A percentile compares a stretch with the other conserved stretches of the same genome.
phyloP scores from a whole-genome alignment of 2,329 filamentous ascomycete species.

The Xylaria sp. region DNA sequence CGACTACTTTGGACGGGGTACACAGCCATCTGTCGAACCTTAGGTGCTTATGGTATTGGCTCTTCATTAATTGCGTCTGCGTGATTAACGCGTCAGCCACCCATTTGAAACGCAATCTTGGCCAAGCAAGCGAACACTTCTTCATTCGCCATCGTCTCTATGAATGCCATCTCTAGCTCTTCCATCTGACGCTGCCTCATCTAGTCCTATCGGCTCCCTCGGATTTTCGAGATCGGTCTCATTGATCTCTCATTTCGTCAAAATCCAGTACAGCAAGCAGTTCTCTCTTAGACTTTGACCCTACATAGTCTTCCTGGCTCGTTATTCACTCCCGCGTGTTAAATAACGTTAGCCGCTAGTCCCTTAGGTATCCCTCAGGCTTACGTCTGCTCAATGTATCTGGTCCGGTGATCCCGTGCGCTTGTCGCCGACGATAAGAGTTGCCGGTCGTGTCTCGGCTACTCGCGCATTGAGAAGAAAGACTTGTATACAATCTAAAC shows the following conservation, averaged over 20 bases:
- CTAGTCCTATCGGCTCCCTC: conserved; percentile 3
- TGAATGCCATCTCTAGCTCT: conserved; percentile 28
- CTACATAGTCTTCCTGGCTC: conserved; percentile 2
- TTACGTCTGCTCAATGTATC: conserved; percentile 35
- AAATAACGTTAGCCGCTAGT: conserved; percentile 4
- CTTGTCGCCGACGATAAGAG: conserved; percentile 32
- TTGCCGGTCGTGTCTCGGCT: conserved; percentile 12
- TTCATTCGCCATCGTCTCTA: conserved; percentile 20
- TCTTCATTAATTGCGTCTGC: conserved; percentile 28
- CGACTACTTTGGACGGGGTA: conserved; percentile 4
- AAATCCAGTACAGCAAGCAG: background rate
- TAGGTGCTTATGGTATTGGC: conserved; percentile 28
- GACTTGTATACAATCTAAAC: conserved; percentile 32
- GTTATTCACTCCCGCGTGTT: conserved; percentile 4
- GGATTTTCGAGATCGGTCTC: conserved; percentile 15
- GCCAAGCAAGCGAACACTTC: conserved; percentile 14
- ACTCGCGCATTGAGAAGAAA: conserved; percentile 16
- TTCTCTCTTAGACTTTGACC: conserved; percentile 8
- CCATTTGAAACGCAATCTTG: conserved; percentile 36
- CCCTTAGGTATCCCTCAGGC: background rate
- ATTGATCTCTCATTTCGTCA: conserved; percentile 12
- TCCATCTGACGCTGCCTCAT: conserved; percentile 14
- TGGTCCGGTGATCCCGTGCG: conserved; percentile 32
- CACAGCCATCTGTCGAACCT: conserved; percentile 18
- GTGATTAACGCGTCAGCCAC: conserved; percentile 41